Base-by-base conservation (phyloP, 2,329 filamentous ascomycete species). In the Clarireedia paspali region DNA sequence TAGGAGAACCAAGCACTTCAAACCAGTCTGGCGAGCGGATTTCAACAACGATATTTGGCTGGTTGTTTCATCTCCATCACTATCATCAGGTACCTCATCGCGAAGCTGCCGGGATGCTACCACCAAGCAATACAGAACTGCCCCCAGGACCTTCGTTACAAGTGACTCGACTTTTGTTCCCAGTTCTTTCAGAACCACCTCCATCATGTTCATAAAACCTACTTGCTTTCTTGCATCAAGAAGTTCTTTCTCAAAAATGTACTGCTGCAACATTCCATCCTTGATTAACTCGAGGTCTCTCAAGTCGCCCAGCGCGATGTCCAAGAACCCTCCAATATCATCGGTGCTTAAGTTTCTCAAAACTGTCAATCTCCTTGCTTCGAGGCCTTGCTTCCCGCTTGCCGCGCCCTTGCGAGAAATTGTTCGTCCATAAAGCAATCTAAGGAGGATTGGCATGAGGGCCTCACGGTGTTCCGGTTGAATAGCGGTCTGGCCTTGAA, bases 161-260 rank as follows among this genome's bases (percentile, higher is more conserved):
- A 88, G 92, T 0, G 83, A 80, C 2, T 77, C 71, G 53, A 95
- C 82, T 53, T 85, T 85, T 5, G 80, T 83, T 53, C 91, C 90
- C 38, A 97, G 80, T 53, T 94, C 90, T 56, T 87, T 87, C 58
- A 97, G 83, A 68, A 97, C 83, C 10, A 92, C 84, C 58, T 91
- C 85, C 50, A 94, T 78, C 89, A 97, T 94, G 68, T 95, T 95
- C 51, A 96, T 74, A 68, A 96, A 83, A 75, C 95, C 94, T 57
- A 94, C 81, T 70, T 96, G 92, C 70, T 91, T 94, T 65, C 91
- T 83, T 10, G 80, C 73, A 15, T 82, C 79, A 26, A 91, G 72
- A 12, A 87, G 60, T 46, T 88, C 81, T 27, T 77, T 72, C 1
- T 75, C 70, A 49, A 91, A 80, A 1, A 77, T 68, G 50, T 81